Base-by-base conservation (phyloP, 768 basidiomycete genomes). In the Punctularia strigosozonata region DNA sequence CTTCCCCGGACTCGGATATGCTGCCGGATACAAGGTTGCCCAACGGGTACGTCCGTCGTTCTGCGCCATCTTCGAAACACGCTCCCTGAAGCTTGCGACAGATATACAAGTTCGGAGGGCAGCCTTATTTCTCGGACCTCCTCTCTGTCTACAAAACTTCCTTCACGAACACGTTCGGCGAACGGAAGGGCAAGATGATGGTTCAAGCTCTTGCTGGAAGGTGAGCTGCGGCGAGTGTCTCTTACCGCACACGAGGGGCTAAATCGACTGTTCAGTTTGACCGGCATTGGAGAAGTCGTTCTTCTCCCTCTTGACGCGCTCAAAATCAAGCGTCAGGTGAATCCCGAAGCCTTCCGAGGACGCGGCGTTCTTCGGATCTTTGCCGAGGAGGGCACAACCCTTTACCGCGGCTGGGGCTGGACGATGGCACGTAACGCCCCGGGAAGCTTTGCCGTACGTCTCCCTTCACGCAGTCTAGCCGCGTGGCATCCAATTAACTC, bases 351-450 rank as follows among this genome's bases (percentile, higher is more conserved):
- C 1, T 90, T 99, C 76, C 84, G 88, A 25, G 91, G 91, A 25
- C 86, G 94, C 19, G 90, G 91, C 15, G 71, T 91, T 48, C 46
- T 95, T 40, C 81, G 83, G 39, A 89, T 99, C 50, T 75, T 99
- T 59, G 59, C 76, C 55, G 92, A 99, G 49, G 94, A 98, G 56
- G 89, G 91, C 41, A 75, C 84, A 6, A 74, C 83, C 1, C 73
- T 99, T 25, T 99, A 99, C 62, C 80, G 91, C 45, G 94, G 94
- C 21, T 95, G 92, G 89, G 92, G 92, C 32, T 98, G 94, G 94
- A 98, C 94, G 18, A 82, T 95, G 73, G 94, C 91, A 2, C 77
- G 94, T 38, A 99, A 99, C 50, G 94, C 94, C 1, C 94, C 94
- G 0, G 94, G 94, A 8, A 78, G 74, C 38, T 99, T 99, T 51